These are phyloP conservation scores for Leccinum imitatum DNA, from an alignment of 768 basidiomycete genomes.

Conservation along the genomic window DNA sequence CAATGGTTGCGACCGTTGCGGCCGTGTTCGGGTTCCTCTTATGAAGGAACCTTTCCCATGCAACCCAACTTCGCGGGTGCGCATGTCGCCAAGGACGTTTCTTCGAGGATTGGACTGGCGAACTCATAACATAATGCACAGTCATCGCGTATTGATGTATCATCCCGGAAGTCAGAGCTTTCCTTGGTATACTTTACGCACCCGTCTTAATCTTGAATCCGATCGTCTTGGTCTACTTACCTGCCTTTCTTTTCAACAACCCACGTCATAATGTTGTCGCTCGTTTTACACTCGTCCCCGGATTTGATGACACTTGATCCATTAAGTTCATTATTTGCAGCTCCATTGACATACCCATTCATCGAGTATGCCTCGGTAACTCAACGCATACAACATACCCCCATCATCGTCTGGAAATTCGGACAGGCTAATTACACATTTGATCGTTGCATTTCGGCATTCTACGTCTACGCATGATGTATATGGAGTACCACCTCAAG, in stretches of 20 bases:
- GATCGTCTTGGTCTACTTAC: not conserved
- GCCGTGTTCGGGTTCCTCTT: not conserved
- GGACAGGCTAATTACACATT: no score
- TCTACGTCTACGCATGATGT: no score
- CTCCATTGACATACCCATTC: no score
- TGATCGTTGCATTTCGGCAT: no score
- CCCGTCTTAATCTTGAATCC: not conserved
- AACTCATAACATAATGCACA: not conserved
- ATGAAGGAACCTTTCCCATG: not conserved
- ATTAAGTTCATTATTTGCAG: no score
- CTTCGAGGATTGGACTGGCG: not conserved
- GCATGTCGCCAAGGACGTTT: not conserved
- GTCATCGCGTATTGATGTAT: not conserved
- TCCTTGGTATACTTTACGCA: not conserved
- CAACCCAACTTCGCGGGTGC: not conserved
- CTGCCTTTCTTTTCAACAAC: not conserved
- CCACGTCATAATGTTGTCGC: not conserved
- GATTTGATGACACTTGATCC: not conserved
- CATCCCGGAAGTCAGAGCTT: not conserved
- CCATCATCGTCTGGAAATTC: no score
- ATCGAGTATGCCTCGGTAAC: not conserved
- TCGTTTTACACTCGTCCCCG: not conserved
- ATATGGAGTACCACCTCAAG: no score
- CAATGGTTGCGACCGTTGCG: not conserved
- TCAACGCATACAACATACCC: no score